Evolutionary conservation across 805 yeast genomes (phyloP).

Genomic region (Kregervanrija delftensis): DNA sequence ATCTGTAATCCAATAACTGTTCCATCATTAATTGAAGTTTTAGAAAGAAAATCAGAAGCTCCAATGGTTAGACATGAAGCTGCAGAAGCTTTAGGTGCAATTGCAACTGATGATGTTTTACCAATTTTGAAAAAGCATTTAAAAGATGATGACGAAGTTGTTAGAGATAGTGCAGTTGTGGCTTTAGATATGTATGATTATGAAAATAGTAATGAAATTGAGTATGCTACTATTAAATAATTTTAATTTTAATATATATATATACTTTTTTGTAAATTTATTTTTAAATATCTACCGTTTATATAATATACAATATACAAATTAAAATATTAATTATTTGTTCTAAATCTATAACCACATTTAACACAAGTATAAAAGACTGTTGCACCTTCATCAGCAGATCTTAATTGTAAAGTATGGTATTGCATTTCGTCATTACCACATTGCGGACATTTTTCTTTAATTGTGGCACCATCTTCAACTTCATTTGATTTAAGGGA

Average conservation of each 20-base stretch:
- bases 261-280: background rate
- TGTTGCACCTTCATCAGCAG: conserved; percentile 99
- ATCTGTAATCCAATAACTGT: conserved; percentile 89
- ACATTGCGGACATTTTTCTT: conserved; percentile 98
- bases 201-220: conserved; percentile 78
- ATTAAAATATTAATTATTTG: conserved; percentile 56
- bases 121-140: conserved; percentile 79
- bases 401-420: conserved; percentile 91
- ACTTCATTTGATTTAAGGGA: conserved; percentile 66
- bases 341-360: conserved; percentile 91
- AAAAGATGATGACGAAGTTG: conserved; percentile 80
- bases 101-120: conserved; percentile 91
- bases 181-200: conserved; percentile 98
- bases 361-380: conserved; percentile 93
- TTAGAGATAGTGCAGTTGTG: conserved; percentile 93
- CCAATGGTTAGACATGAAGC: conserved; percentile 99
- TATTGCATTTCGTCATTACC: conserved; percentile 97
- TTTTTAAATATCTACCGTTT: background rate
- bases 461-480: conserved; percentile 93
- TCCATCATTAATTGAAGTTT: conserved; percentile 76
- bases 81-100: conserved; percentile 96
- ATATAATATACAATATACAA: background rate
- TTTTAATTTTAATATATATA: background rate
- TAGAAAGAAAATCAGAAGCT: conserved; percentile 73
- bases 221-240: conserved; percentile 46